phyloP scores from a whole-genome alignment of 495 filamentous ascomycete genomes.

The Friedmanniomyces simplex region DNA sequence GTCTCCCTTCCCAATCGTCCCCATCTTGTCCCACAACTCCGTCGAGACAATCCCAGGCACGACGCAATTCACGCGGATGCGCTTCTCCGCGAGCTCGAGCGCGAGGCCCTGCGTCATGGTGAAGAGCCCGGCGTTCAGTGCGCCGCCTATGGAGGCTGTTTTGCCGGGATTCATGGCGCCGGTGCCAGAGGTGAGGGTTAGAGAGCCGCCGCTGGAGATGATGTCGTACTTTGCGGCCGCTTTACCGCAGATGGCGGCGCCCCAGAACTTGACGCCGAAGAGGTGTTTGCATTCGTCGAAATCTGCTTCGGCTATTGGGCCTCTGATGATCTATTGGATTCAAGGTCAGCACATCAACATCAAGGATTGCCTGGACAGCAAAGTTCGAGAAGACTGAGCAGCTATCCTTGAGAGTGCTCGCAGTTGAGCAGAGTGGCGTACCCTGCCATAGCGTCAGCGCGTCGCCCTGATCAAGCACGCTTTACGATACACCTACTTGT shows the following conservation, averaged over 20 bases:
- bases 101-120: conserved; percentile 22
- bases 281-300: conserved; percentile 31
- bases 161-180: conserved; percentile 20
- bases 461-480: background rate
- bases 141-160: conserved; percentile 16
- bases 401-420: too few species aligned
- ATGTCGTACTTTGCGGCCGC: conserved; percentile 34
- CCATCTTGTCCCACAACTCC: conserved; percentile 22
- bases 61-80: conserved; percentile 18
- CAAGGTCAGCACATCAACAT: background rate
- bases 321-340: conserved; percentile 31
- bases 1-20: conserved; percentile 1
- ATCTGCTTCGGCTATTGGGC: conserved; percentile 29
- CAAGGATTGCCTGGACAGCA: background rate
- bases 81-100: conserved; percentile 17
- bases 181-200: conserved; percentile 21
- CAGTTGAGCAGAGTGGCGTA: background rate
- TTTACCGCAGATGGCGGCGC: conserved; percentile 32
- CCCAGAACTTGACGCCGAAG: conserved; percentile 41
- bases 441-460: too few species aligned
- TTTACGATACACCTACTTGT: conserved; percentile 15
- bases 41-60: conserved; percentile 17
- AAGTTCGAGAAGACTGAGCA: too few species aligned
- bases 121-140: conserved; percentile 18
- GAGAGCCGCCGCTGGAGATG: conserved; percentile 29